Percentiles rank a stretch among this genome's conserved stretches.
phyloP scores from a whole-genome alignment of 2,329 filamentous ascomycete species.

The Fusarium sterilihyphosum region DNA sequence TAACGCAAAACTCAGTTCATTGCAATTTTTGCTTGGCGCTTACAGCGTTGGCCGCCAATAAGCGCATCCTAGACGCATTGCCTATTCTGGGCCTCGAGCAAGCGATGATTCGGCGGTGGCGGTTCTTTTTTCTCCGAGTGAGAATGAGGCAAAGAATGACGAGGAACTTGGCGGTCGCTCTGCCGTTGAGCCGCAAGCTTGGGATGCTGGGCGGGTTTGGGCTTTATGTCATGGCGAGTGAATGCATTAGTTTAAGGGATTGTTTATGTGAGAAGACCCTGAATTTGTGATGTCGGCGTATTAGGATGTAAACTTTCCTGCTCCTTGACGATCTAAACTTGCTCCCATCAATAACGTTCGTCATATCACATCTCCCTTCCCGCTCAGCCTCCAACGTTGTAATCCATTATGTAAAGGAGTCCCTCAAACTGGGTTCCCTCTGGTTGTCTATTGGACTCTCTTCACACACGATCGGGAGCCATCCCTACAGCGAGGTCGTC shows the following conservation, averaged over 20 bases:
- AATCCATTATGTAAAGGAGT: conserved; percentile 13
- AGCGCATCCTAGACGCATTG: conserved; percentile 15
- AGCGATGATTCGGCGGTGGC: conserved; percentile 19
- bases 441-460: neutral
- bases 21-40: conserved; percentile 8
- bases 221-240: neutral
- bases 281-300: neutral
- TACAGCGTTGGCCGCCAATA: conserved; percentile 16
- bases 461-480: conserved; percentile 6
- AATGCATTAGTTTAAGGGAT: neutral
- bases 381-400: neutral
- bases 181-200: conserved; percentile 29
- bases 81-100: conserved; percentile 17
- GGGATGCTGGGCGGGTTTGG: neutral
- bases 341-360: neutral
- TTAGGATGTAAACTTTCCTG: neutral
- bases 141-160: conserved; percentile 9
- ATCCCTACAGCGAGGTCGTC: neutral
- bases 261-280: neutral
- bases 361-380: neutral
- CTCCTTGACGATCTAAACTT: neutral
- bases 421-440: neutral
- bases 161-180: conserved; percentile 25
- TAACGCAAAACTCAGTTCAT: conserved; percentile 10
- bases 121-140: neutral